Evolutionary conservation across 2,329 filamentous ascomycete genomes (phyloP).

Genomic region (Penicillium sp.): DNA sequence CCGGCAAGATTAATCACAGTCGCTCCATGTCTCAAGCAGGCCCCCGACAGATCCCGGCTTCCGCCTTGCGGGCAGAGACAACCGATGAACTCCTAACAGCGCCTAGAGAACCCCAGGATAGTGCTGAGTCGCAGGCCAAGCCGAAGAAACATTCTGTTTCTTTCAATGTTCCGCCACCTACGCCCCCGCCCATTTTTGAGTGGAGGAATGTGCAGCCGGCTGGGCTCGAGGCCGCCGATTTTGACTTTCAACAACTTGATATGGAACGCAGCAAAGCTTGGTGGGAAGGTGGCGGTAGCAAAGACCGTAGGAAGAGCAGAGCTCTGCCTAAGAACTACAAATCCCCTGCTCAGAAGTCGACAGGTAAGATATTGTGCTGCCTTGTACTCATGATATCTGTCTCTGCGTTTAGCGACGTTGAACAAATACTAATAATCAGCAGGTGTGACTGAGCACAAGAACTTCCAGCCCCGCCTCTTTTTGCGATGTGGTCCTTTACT

Average conservation of each 20-base stretch:
- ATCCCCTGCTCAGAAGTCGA: slow-evolving; percentile 33
- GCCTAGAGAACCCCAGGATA: slow-evolving; percentile 17
- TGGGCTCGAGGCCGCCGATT: slow-evolving; percentile 54
- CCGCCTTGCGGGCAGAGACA: slow-evolving; percentile 11
- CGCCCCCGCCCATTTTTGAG: slow-evolving; percentile 51
- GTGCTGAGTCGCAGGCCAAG: slow-evolving; percentile 27
- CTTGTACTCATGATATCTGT: background rate
- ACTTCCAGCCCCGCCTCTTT: slow-evolving; percentile 78
- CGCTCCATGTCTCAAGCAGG: slow-evolving; percentile 19
- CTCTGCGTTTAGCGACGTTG: background rate
- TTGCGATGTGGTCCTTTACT: slow-evolving; percentile 87
- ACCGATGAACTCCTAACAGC: slow-evolving; percentile 14
- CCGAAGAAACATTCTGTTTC: slow-evolving; percentile 43
- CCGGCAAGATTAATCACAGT: slow-evolving; percentile 4
- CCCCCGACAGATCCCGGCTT: slow-evolving; percentile 1
- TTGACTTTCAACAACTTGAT: slow-evolving; percentile 54
- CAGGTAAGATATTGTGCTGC: slow-evolving; percentile 23
- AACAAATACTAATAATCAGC: slow-evolving; percentile 10
- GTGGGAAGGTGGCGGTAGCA: slow-evolving; percentile 65
- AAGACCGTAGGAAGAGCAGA: slow-evolving; percentile 48
- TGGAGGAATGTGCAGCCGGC: slow-evolving; percentile 68
- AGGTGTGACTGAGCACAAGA: slow-evolving; percentile 53
- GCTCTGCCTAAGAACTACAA: slow-evolving; percentile 37
- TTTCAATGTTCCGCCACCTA: slow-evolving; percentile 47
- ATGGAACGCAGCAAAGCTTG: slow-evolving; percentile 60